Evolutionary conservation across 805 yeast species (phyloP).

Genomic region (Ogataea thermomethanolica): DNA sequence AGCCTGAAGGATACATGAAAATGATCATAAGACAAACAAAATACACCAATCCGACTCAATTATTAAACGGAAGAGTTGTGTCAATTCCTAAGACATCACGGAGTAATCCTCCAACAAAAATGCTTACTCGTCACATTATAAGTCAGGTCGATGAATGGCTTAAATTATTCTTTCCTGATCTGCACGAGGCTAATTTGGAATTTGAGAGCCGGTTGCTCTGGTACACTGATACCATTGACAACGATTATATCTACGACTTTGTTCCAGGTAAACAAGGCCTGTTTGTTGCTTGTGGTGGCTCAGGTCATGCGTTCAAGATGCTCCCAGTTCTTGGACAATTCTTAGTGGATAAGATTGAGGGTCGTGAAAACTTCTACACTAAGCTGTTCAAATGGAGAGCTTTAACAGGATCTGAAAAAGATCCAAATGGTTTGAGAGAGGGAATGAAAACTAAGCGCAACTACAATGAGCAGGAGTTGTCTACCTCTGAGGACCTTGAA

Average conservation of each 20-base stretch:
- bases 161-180: constrained; percentile 28
- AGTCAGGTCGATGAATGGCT: constrained; percentile 28
- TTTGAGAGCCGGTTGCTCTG: constrained; percentile 29
- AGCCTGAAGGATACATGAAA: constrained; percentile 36
- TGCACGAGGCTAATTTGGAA: constrained; percentile 22
- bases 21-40: constrained; percentile 36
- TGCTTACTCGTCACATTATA: constrained; percentile 28
- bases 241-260: constrained; percentile 32
- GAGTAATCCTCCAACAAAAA: constrained; percentile 10
- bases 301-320: constrained; percentile 37
- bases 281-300: constrained; percentile 35
- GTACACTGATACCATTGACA: constrained; percentile 35
- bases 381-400: constrained; percentile 35
- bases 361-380: constrained; percentile 29
- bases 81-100: constrained; percentile 33
- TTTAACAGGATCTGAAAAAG: constrained; percentile 21
- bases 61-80: constrained; percentile 20
- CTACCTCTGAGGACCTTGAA: constrained; percentile 15
- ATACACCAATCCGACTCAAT: constrained; percentile 31
- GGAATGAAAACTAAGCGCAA: constrained; percentile 19
- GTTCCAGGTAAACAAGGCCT: constrained; percentile 31
- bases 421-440: constrained; percentile 31
- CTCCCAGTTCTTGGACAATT: constrained; percentile 33
- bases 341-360: constrained; percentile 34
- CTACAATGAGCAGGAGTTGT: constrained; percentile 20